Base-by-base conservation (phyloP, 208 protist species). In the Leishmania mexicana region DNA sequence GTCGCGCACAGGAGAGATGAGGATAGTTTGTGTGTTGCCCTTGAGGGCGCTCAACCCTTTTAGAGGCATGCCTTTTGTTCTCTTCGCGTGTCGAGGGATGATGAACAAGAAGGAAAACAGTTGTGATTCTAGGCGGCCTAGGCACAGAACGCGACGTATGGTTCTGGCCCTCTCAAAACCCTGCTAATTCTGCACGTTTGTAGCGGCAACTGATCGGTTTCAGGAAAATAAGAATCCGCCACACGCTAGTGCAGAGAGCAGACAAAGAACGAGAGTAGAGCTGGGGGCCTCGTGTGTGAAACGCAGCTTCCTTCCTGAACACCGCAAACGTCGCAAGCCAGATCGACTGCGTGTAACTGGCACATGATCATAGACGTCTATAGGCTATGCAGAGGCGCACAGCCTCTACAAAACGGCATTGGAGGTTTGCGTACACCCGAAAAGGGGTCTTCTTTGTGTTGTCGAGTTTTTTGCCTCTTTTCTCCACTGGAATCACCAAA, bases 1-100 rank as follows among this genome's bases (percentile, higher is more conserved):
- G 40, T 98, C 95, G 78, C 82, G 93, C 11, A 96, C 88, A 70
- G 95, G 95, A 42, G 87, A 87, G 49, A 94, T 86, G 51, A 97
- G 80, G 72, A 96, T 86, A 40, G 85, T 89, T 79, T 97, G 95
- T 35, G 93, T 95, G 80, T 95, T 96, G 67, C 89, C 88, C 75
- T 87, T 87, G 35, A 95, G 78, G 40, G 85, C 74, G 49, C 54
- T 76, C 71, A 96, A 68, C 35, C 87, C 75, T 80, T 87, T 93
- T 87, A 95, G 92, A 77, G 80, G 78, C 88, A 91, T 89, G 24
- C 24, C 87, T 31, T 40, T 77, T 67, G 28, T 67, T 53, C 68
- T 31, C 7, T n/a, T 80, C 35, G 47, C 45, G 57, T 28, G 53
- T 58, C 42, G 70, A 53, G 45, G 24, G n/a, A 68, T 67, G 54